Evolutionary conservation across 2,329 filamentous ascomycete genomes (phyloP), one percentile per base, ranked within the genome.

Genomic region (Colletotrichum tabaci): DNA sequence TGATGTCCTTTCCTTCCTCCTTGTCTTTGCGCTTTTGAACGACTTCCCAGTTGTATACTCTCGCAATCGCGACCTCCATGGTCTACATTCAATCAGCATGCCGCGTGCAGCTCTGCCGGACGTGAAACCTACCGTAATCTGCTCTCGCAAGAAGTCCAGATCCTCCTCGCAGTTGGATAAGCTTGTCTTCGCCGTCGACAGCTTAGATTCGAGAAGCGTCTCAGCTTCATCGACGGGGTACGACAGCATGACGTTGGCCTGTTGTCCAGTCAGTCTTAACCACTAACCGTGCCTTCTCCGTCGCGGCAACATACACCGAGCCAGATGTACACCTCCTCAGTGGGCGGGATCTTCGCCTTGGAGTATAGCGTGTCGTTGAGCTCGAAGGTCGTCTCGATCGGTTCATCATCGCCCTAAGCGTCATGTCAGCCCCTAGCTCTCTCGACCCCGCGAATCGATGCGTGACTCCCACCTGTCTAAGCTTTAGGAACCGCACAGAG

Each of bases 21-120:
- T 95, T 96, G 73, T 98, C 95, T 86, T 98, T 98, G 76, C 96
- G 88, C 84, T 97, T 94, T 86, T 98, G 94, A 53, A 96, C 94
- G 5, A 99, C 95, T 79, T 99, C 96, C 96, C 96, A 98, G 83
- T 99, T 99, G 83, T 99, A 98, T n/a, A 99, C 95, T 74, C 96
- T 89, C 26, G 96, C 96, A 50, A 96, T 95, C 4, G 96, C 96
- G 44, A 99, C 96, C 83, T 99, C 96, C 86, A 99, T 92, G 0
- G 95, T 98, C 94, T 97, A 75, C n/a, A 52, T 30, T 68, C 9
- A 70, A 73, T 75, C 77, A 65, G 61, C 66, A 52, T 42, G 12
- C 46, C 38, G 56, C 44, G 61, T 46, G 40, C 10, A 15, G 23
- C 21, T n/a, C 15, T 0, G 2, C 16, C 23, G 18, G 18, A 66